These are phyloP conservation scores for Craterostigma plantagineum DNA, from an alignment of 257 asterid species.

Conservation along the genomic window DNA sequence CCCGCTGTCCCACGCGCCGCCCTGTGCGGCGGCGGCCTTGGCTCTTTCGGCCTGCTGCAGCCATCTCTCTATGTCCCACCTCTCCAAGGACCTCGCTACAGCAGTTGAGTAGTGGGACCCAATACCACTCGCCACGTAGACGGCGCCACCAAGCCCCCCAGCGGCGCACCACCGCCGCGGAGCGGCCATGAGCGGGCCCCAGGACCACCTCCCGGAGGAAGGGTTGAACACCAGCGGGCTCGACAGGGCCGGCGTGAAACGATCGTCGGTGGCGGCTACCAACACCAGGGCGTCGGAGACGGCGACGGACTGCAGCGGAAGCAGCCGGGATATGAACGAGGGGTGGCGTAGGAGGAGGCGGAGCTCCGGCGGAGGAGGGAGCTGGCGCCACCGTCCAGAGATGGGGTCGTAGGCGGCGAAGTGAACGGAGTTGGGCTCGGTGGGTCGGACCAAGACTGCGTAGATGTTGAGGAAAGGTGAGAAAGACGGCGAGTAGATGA, in stretches of 20 bases:
- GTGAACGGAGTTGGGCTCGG: slow-evolving; percentile 12
- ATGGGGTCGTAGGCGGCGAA: slow-evolving; percentile 53
- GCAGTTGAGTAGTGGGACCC: slow-evolving; percentile 31
- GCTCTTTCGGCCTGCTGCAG: too few species aligned
- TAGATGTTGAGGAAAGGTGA: slow-evolving; percentile 53
- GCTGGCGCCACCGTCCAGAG: slow-evolving; percentile 25
- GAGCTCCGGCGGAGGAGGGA: slow-evolving; percentile 33
- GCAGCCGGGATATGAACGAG: slow-evolving; percentile 37
- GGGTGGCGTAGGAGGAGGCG: slow-evolving; percentile 35
- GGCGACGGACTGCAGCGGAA: slow-evolving; percentile 30
- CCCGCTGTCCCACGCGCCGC: too few species aligned
- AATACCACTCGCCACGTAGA: slow-evolving; percentile 41
- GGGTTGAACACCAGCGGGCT: slow-evolving; percentile 35
- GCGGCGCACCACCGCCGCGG: slow-evolving; percentile 54
- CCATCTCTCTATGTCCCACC: slow-evolving; percentile 20
- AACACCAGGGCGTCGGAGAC: slow-evolving; percentile 23
- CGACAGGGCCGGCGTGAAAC: slow-evolving; percentile 29
- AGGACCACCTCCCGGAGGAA: slow-evolving; percentile 11
- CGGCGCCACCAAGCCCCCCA: slow-evolving; percentile 15
- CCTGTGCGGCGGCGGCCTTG: too few species aligned
- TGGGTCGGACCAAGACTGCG: slow-evolving; percentile 15
- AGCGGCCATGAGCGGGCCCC: slow-evolving; percentile 21
- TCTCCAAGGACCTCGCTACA: slow-evolving; percentile 34
- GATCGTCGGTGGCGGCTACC: slow-evolving; percentile 35
- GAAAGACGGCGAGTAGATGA: slow-evolving; percentile 44